These are phyloP conservation scores for Eleusine indica DNA, from an alignment of 176 grass and related monocot genomes.

Conservation along the genomic window DNA sequence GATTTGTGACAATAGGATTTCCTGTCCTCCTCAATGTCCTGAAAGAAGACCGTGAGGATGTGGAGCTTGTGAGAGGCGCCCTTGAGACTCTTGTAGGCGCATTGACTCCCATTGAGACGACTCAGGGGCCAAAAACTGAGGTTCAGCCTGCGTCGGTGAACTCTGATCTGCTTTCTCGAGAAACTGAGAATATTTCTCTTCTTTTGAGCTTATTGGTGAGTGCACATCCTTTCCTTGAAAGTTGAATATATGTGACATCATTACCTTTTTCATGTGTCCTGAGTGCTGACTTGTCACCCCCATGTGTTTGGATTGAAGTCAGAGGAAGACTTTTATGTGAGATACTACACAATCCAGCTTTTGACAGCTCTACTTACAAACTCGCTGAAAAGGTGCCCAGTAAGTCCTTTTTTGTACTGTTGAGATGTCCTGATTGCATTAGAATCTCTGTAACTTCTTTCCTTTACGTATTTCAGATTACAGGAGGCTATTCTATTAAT, in stretches of 20 bases:
- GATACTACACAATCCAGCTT: conserved; percentile 98
- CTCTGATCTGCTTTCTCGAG: conserved; percentile 90
- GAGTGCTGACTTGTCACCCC: conserved; percentile 12
- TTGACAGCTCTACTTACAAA: conserved; percentile 92
- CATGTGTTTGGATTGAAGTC: conserved; percentile 62
- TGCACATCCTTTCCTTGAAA: conserved; percentile 12
- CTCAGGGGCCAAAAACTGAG: conserved; percentile 68
- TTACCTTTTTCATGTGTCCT: conserved; percentile 21
- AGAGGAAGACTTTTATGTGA: conserved; percentile 98
- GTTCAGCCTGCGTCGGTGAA: conserved; percentile 88
- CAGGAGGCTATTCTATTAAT: conserved; percentile 97
- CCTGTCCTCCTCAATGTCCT: conserved; percentile 85
- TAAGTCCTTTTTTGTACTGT: conserved; percentile 46
- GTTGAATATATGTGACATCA: background rate
- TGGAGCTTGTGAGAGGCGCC: conserved; percentile 87
- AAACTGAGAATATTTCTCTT: conserved; percentile 92
- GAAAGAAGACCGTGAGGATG: conserved; percentile 92
- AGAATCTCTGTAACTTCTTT: conserved; percentile 38
- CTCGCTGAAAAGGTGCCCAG: conserved; percentile 87
- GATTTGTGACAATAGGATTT: conserved; percentile 47
- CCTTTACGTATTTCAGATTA: conserved; percentile 66
- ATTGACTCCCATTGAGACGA: conserved; percentile 77
- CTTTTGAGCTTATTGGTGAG: conserved; percentile 91
- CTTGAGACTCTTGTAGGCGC: conserved; percentile 85
- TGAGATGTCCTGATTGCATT: conserved; percentile 17